phyloP scores from a whole-genome alignment of 176 grass and related monocot genomes.

The Stipa capillata region DNA sequence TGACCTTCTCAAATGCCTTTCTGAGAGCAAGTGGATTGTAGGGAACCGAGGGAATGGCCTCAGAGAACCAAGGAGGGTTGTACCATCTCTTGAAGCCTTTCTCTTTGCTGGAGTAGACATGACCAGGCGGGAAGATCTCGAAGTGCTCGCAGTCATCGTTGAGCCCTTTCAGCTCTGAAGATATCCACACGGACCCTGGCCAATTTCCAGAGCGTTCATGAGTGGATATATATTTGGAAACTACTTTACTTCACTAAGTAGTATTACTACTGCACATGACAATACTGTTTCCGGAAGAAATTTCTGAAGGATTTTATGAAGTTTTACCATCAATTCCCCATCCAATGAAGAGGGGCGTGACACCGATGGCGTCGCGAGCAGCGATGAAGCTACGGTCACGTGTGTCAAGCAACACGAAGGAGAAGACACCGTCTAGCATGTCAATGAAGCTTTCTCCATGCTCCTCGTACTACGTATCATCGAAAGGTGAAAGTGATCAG shows the following conservation, averaged over 20 bases:
- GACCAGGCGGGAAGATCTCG: slow-evolving; percentile 61
- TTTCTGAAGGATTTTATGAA: neutral
- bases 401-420: slow-evolving; percentile 55
- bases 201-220: neutral
- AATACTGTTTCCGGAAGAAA: neutral
- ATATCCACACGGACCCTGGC: slow-evolving; percentile 65
- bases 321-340: slow-evolving; percentile 57
- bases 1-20: slow-evolving; percentile 54
- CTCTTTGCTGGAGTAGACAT: slow-evolving; percentile 49
- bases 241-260: no score
- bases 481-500: no score
- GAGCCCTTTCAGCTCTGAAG: slow-evolving; percentile 68
- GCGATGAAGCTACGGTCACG: slow-evolving; percentile 38
- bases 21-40: slow-evolving; percentile 43
- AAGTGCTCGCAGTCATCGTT: slow-evolving; percentile 72
- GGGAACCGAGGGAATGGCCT: slow-evolving; percentile 23
- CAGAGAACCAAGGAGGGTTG: slow-evolving; percentile 56
- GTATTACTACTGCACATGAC: no score
- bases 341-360: slow-evolving; percentile 71
- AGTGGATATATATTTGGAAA: neutral
- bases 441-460: slow-evolving; percentile 62
- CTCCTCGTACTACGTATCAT: slow-evolving; percentile 49
- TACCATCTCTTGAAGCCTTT: slow-evolving; percentile 31
- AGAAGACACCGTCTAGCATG: slow-evolving; percentile 75
- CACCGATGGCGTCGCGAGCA: slow-evolving; percentile 58